Evolutionary conservation across 2,329 filamentous ascomycete genomes (phyloP), one percentile per base, ranked within the genome.

Genomic region (Ceratocystis ficicola): DNA sequence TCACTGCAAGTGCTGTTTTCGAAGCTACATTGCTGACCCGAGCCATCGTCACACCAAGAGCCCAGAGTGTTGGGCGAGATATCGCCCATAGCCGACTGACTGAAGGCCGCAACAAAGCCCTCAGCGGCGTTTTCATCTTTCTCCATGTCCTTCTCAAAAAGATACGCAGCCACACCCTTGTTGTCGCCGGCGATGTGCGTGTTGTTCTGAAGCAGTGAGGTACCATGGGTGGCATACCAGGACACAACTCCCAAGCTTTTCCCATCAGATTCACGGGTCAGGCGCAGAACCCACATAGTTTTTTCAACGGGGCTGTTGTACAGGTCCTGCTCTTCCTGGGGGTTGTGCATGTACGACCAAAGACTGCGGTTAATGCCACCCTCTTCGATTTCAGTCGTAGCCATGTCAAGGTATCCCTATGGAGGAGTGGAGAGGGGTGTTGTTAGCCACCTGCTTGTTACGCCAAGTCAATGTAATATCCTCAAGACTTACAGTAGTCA

Each of bases 121-220:
- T 83, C 78, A 0, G 83, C 80, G 57, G 83, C 85, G 10, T 77
- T 78, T 2, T 76, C 72, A 32, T 81, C 77, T 4, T 77, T 77
- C 50, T 77, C 75, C 66, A 88, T 81, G 52, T 83, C 83, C 70
- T 89, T 83, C 74, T 96, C 92, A 69, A 96, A 88, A 5, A 95
- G 78, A 72, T 87, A 88, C 0, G 92, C 89, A 1, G 93, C 92
- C 5, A 96, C 90, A 12, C 93, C 93, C 76, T 97, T 97, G 78
- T 97, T 97, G 74, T 97, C 93, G n/a, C 90, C 93, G 2, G 91
- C 86, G 63, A 94, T 84, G 15, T 96, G 80, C 0, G 91, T 96
- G 75, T 96, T 96, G 76, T 96, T 96, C 65, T 89, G 88, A 28
- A 92, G 84, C 75, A 96, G 83, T 0, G 90, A 95, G 0, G 93